These are phyloP conservation scores for Aureobasidium vineae DNA, from an alignment of 2,329 filamentous ascomycete genomes.

Conservation along the genomic window DNA sequence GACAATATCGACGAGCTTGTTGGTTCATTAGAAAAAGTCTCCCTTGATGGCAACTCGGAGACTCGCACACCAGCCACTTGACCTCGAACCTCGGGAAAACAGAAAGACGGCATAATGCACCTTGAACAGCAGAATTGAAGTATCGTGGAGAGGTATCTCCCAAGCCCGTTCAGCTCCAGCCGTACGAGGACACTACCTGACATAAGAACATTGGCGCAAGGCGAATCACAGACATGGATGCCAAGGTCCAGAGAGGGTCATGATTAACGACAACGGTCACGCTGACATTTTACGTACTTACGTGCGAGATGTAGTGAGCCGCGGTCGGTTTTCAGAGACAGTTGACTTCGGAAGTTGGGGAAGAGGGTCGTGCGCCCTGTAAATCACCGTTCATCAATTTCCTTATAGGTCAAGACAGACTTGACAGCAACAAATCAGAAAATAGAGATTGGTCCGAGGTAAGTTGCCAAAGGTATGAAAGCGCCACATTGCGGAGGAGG, in stretches of 20 bases:
- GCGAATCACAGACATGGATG: background rate
- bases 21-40: background rate
- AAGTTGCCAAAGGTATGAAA: background rate
- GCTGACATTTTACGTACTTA: constrained; percentile 21
- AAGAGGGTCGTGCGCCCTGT: background rate
- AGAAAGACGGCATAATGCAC: background rate
- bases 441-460: constrained; percentile 6
- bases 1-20: constrained; percentile 8
- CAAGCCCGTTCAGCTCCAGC: background rate
- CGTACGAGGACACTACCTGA: background rate
- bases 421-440: constrained; percentile 1
- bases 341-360: background rate
- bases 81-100: constrained; percentile 12
- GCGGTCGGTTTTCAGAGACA: constrained; percentile 12
- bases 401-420: background rate
- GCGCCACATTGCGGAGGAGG: constrained; percentile 22
- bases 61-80: background rate
- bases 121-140: background rate
- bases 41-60: background rate
- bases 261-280: background rate
- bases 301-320: constrained; percentile 2
- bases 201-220: background rate
- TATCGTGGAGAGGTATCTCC: background rate
- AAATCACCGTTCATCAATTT: constrained; percentile 6
- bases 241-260: background rate